Base-by-base conservation (phyloP, 139 green algal genomes). In the Bryopsis sp. region DNA sequence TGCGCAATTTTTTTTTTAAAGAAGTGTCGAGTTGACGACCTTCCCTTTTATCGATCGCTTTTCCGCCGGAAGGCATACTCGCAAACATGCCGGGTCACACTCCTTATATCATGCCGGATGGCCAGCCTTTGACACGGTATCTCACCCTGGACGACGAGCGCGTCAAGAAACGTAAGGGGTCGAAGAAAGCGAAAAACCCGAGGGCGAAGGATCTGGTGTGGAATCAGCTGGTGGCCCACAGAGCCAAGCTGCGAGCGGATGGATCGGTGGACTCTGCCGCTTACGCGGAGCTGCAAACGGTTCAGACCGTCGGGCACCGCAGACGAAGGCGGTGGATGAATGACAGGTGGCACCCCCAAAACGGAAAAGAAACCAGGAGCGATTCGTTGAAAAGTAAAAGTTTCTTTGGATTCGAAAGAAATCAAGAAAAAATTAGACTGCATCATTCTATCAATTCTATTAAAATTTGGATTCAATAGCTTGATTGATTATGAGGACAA, bases 21-120 rank as follows among this genome's bases (percentile, higher is more conserved):
- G n/a, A n/a, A n/a, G n/a, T n/a, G n/a, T n/a, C n/a, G n/a, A n/a
- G n/a, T n/a, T n/a, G n/a, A n/a, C n/a, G n/a, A n/a, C n/a, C n/a
- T n/a, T n/a, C n/a, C n/a, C n/a, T n/a, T n/a, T n/a, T n/a, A n/a
- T n/a, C n/a, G n/a, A n/a, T n/a, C n/a, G n/a, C n/a, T n/a, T n/a
- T n/a, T n/a, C n/a, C n/a, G n/a, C n/a, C n/a, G n/a, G n/a, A n/a
- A n/a, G n/a, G n/a, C n/a, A n/a, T n/a, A n/a, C n/a, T n/a, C 8
- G 8, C 48, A 61, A 31, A 31, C 8, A 65, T 65, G 58, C 31
- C 58, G 7, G 31, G 58, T 26, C 58, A 65, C 31, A 33, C 58
- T 6, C 58, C 58, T 65, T 65, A 65, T 39, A 24, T 65, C 8
- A 65, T 65, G 58, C 58, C 58, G 6, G 58, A 65, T 39, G 58